Evolutionary conservation across 2,329 filamentous ascomycete genomes (phyloP).

Genomic region (Dendrostoma leiphaemia): DNA sequence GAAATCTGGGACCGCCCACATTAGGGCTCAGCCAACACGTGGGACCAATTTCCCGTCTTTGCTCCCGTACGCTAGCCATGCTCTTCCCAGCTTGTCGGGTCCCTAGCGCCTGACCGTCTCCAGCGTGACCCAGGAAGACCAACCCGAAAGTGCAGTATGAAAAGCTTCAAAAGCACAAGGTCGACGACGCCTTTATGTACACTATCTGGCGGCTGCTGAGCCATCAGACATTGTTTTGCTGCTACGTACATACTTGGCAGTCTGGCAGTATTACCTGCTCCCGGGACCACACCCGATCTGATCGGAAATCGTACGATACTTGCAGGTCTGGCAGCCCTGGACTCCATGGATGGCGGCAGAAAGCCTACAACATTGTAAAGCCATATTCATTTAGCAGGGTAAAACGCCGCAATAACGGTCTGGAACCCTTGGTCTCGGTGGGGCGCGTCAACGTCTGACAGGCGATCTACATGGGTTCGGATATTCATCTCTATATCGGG

Average conservation of each 20-base stretch:
- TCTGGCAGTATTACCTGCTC: background rate
- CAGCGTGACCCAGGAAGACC: no score
- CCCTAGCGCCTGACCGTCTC: background rate
- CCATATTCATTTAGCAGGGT: background rate
- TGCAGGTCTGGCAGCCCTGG: conserved; percentile 9
- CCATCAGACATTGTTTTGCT: background rate
- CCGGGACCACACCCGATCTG: conserved; percentile 3
- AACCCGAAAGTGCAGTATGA: no score
- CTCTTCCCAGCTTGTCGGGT: background rate
- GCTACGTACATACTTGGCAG: no score
- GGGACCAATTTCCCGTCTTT: background rate
- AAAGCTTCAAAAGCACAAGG: no score
- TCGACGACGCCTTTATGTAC: background rate
- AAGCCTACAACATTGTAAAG: no score
- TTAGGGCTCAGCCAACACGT: background rate
- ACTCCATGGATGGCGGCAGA: background rate
- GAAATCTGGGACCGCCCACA: background rate
- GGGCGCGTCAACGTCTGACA: background rate
- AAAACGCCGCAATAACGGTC: background rate
- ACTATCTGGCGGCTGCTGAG: background rate
- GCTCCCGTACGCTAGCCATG: no score
- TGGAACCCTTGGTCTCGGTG: background rate
- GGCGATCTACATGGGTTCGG: background rate
- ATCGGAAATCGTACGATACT: conserved; percentile 10
- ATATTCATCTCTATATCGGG: background rate